Percentiles rank a stretch among this genome's conserved stretches.
Conservation (phyloP, 352 stramenopile genomes). For the Achlya hypogyna region DNA sequence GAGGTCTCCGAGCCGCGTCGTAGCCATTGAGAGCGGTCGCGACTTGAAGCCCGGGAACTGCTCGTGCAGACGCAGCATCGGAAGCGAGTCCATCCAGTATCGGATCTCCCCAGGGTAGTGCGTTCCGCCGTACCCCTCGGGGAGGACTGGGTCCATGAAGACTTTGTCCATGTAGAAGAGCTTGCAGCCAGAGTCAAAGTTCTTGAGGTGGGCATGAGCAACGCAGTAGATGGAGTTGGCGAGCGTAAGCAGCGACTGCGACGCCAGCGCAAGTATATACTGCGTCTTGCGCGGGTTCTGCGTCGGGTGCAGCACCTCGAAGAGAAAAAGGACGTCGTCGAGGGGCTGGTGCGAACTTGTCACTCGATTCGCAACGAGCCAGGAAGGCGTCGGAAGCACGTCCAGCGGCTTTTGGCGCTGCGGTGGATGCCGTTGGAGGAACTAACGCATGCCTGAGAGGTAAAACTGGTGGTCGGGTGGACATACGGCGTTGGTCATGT, state of each 20-base stretch:
- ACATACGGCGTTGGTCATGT: neutral
- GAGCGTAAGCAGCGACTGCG: neutral
- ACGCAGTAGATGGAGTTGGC: constrained; percentile 11
- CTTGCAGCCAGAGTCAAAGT: constrained; percentile 3
- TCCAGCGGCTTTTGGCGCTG: neutral
- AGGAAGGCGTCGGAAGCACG: neutral
- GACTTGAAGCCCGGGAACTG: neutral
- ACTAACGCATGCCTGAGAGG: neutral
- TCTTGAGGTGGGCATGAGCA: neutral
- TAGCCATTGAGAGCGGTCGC: neutral
- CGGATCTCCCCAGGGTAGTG: constrained; percentile 7
- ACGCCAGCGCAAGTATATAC: neutral
- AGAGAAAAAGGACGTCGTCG: neutral
- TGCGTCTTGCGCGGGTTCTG: neutral
- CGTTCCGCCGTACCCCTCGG: neutral
- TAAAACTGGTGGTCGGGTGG: no score
- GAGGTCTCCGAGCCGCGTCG: neutral
- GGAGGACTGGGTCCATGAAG: neutral
- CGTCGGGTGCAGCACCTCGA: constrained; percentile 12
- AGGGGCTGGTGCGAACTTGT: neutral
- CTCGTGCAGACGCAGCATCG: neutral
- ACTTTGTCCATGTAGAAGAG: constrained; percentile 5
- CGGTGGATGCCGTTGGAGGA: neutral
- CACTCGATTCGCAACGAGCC: neutral
- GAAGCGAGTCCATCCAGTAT: neutral